These are phyloP conservation scores for Lachnellula willkommii DNA, from an alignment of 2,329 filamentous ascomycete genomes.

Conservation along the genomic window DNA sequence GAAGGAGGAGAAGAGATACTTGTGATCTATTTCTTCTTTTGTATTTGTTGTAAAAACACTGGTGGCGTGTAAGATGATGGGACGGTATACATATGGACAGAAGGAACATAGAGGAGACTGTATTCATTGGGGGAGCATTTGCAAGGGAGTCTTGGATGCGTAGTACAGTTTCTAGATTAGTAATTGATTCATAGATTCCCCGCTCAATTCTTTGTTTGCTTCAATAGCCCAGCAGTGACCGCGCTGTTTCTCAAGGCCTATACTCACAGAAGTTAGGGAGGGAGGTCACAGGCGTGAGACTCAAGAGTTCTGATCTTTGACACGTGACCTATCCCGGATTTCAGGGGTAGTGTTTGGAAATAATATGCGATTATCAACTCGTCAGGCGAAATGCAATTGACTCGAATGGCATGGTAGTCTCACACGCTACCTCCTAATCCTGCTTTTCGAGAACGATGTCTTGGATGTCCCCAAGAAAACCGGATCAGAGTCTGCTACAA, in stretches of 20 bases:
- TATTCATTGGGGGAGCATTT: not conserved
- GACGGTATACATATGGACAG: not conserved
- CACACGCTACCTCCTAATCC: too few species aligned
- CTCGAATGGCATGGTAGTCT: too few species aligned
- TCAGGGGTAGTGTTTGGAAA: not conserved
- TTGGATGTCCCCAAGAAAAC: too few species aligned
- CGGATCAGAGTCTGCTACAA: too few species aligned
- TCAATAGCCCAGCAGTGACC: too few species aligned
- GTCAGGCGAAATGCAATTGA: not conserved
- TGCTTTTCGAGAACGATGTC: too few species aligned
- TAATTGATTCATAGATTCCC: not conserved
- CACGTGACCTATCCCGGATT: not conserved
- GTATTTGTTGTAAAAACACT: not conserved
- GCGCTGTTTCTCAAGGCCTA: too few species aligned
- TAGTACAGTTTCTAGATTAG: not conserved
- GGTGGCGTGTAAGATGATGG: not conserved
- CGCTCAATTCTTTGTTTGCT: not conserved
- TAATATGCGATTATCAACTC: not conserved
- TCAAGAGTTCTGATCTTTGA: not conserved
- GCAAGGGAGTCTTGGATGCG: not conserved
- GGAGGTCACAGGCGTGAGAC: too few species aligned
- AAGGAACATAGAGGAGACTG: not conserved
- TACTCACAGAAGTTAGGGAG: too few species aligned
- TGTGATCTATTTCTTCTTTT: constrained; percentile 18
- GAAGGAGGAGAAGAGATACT: constrained; percentile 56